These are phyloP conservation scores for Stipa capillata DNA, from an alignment of 176 grass and related monocot species.

Conservation along the genomic window DNA sequence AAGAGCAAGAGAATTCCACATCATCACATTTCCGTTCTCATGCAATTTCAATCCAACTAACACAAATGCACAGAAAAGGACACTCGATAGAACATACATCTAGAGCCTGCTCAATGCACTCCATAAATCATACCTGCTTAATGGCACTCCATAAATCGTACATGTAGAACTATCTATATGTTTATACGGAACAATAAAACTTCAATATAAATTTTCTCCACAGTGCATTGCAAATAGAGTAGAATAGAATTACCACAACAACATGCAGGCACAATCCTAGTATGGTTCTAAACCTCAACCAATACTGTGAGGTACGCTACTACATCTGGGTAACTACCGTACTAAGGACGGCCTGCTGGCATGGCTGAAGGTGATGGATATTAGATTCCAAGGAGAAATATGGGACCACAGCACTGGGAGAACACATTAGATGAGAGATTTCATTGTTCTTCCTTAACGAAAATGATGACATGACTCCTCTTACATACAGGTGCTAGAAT, in stretches of 20 bases:
- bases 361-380: not conserved
- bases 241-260: not conserved
- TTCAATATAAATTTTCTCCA: too few relatives aligned
- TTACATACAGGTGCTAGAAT: not conserved
- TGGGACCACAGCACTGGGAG: not conserved
- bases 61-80: not conserved
- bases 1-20: not conserved
- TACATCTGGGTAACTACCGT: not conserved
- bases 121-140: too few relatives aligned
- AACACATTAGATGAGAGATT: not conserved
- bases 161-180: not conserved
- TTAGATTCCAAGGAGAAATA: not conserved
- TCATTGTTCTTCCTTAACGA: not conserved
- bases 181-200: not conserved
- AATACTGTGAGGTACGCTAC: not conserved
- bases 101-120: conserved; percentile 58
- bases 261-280: not conserved
- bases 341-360: not conserved
- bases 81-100: not conserved
- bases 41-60: conserved; percentile 26
- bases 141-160: not conserved
- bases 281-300: not conserved
- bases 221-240: too few relatives aligned
- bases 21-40: not conserved
- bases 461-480: not conserved